Percentiles rank a stretch among this genome's conserved stretches.
phyloP scores from a whole-genome alignment of 192 early-diverging fungal species.

The Coemansia sp. region DNA sequence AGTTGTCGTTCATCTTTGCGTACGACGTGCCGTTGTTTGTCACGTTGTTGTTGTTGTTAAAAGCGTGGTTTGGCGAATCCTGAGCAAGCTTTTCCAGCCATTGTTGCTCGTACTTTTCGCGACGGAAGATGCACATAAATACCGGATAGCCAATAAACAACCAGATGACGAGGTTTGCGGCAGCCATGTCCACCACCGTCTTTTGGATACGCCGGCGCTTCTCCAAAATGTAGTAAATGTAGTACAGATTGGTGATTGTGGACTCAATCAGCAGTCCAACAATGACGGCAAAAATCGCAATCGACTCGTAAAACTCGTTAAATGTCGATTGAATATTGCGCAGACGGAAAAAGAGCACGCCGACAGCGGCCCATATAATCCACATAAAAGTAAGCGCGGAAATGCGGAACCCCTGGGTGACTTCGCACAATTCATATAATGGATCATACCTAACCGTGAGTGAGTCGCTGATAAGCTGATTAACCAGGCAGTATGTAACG shows the following conservation, averaged over 20 bases:
- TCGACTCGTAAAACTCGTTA: constrained; percentile 41
- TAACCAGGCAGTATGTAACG: constrained; percentile 17
- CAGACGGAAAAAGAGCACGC: constrained; percentile 28
- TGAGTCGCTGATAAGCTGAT: constrained; percentile 18
- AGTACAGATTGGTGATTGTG: constrained; percentile 19
- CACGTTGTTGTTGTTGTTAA: constrained; percentile 1
- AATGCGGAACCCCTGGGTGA: constrained; percentile 15
- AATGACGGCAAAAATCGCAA: constrained; percentile 30
- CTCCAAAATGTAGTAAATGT: constrained; percentile 25
- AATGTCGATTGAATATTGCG: constrained; percentile 49
- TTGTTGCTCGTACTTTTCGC: constrained; percentile 22
- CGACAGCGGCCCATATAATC: constrained; percentile 27
- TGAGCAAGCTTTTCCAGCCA: constrained; percentile 36
- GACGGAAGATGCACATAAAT: constrained; percentile 27
- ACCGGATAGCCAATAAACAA: constrained; percentile 33
- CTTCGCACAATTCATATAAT: constrained; percentile 19
- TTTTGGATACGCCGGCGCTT: constrained; percentile 24
- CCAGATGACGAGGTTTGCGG: constrained; percentile 28
- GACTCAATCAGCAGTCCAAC: constrained; percentile 27
- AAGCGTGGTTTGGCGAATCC: constrained; percentile 24
- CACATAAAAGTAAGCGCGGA: constrained; percentile 26
- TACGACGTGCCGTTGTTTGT: background rate
- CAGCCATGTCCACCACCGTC: constrained; percentile 22
- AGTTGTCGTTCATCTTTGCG: constrained; percentile 9
- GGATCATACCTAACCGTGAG: constrained; percentile 8